Evolutionary conservation across 306 rosid genomes (phyloP).

Genomic region (Trifolium pratense): DNA sequence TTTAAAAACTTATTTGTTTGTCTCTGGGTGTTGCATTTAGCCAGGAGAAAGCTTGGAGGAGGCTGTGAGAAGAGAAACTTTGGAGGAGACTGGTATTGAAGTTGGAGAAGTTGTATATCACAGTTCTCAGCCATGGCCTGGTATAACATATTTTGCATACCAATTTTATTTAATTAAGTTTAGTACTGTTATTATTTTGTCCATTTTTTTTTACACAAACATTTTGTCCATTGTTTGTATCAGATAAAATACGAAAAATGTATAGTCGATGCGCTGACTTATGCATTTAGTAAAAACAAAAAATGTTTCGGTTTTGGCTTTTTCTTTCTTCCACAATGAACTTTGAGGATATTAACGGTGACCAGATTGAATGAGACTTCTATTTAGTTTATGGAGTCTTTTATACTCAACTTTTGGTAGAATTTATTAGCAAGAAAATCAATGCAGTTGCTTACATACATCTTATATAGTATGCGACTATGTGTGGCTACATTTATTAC

Average conservation of each 20-base stretch:
- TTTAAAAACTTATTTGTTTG: conserved; percentile 23
- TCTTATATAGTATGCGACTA: background rate
- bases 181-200: background rate
- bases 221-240: conserved; percentile 2
- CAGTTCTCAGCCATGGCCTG: conserved; percentile 98
- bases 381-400: background rate
- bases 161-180: conserved; percentile 4
- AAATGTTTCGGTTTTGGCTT: background rate
- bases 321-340: background rate
- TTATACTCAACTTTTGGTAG: background rate
- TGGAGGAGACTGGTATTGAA: conserved; percentile 93
- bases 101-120: conserved; percentile 89
- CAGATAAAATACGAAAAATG: background rate
- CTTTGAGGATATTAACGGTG: background rate
- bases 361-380: background rate
- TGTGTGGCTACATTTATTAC: background rate
- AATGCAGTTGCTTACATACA: background rate
- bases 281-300: too few relatives aligned
- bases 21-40: conserved; percentile 47
- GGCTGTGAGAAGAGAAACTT: conserved; percentile 95
- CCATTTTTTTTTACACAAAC: too few relatives aligned
- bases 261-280: background rate
- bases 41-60: conserved; percentile 99
- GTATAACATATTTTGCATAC: conserved; percentile 45
- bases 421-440: background rate